A percentile compares a stretch with the other conserved stretches of the same genome.
Conservation (phyloP, 2,329 filamentous ascomycete species). For the Pleomassaria siparia region DNA sequence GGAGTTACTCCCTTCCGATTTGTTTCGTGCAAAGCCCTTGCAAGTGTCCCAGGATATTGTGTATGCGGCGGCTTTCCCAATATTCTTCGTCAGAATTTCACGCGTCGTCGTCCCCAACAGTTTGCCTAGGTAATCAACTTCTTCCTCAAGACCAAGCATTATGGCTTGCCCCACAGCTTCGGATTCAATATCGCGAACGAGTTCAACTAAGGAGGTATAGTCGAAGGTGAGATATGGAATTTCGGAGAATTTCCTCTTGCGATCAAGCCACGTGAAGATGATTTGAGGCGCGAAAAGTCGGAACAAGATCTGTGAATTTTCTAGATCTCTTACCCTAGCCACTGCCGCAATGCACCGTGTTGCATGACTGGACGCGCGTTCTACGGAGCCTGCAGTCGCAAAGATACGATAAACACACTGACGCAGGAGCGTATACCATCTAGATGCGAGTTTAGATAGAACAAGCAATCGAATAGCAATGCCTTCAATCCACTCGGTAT, state of each 20-base stretch:
- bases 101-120: constrained; percentile 30
- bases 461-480: constrained; percentile 81
- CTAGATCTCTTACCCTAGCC: constrained; percentile 64
- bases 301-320: constrained; percentile 72
- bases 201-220: constrained; percentile 67
- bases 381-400: constrained; percentile 77
- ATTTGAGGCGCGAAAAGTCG: constrained; percentile 83
- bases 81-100: constrained; percentile 60
- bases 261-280: constrained; percentile 84
- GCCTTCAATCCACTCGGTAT: constrained; percentile 72
- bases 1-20: constrained; percentile 60
- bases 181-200: constrained; percentile 70
- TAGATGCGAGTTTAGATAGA: constrained; percentile 73
- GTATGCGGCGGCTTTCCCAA: constrained; percentile 80
- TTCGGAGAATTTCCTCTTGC: constrained; percentile 53
- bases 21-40: constrained; percentile 34
- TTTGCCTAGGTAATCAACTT: constrained; percentile 61
- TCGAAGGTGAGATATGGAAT: constrained; percentile 87
- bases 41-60: constrained; percentile 75
- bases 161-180: constrained; percentile 80
- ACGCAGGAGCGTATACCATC: constrained; percentile 83
- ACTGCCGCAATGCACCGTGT: constrained; percentile 69
- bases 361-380: constrained; percentile 68
- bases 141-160: constrained; percentile 73
- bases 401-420: constrained; percentile 93